Conservation (phyloP, 345 rosid genomes). For the Dipteronia sinensis region DNA sequence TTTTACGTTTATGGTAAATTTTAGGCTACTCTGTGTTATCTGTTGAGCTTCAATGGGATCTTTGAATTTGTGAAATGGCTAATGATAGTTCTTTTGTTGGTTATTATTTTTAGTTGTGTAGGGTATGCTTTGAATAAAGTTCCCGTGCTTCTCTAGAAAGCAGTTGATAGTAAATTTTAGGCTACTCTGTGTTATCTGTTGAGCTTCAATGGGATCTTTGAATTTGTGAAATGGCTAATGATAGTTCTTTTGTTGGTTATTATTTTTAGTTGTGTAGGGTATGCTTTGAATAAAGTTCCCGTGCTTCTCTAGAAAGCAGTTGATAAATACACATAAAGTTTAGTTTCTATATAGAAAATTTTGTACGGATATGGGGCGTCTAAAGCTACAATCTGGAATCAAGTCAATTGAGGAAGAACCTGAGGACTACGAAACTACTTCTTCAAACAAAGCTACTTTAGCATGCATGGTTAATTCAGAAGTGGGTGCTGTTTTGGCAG, state of each 20-base stretch:
- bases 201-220: background rate
- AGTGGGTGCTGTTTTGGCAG: constrained; percentile 90
- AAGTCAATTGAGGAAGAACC: constrained; percentile 95
- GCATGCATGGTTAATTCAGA: constrained; percentile 89
- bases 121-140: constrained; percentile 35
- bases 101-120: constrained; percentile 26
- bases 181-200: background rate
- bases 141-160: constrained; percentile 17
- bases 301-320: constrained; percentile 21
- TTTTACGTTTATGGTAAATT: background rate
- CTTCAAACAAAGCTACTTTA: constrained; percentile 58
- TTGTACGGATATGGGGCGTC: constrained; percentile 72
- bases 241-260: constrained; percentile 1
- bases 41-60: background rate
- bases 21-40: background rate
- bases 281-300: constrained; percentile 30
- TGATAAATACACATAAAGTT: constrained; percentile 25
- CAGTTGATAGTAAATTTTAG: too few species aligned
- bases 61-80: constrained; percentile 1
- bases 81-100: background rate
- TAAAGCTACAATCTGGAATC: constrained; percentile 87
- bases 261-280: constrained; percentile 31
- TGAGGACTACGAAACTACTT: constrained; percentile 65
- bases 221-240: constrained; percentile 1
- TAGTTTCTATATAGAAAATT: constrained; percentile 29